A percentile compares a stretch with the other conserved stretches of the same genome.
These are phyloP conservation scores for Petunia axillaris DNA, from an alignment of 257 asterid genomes.

Conservation along the genomic window DNA sequence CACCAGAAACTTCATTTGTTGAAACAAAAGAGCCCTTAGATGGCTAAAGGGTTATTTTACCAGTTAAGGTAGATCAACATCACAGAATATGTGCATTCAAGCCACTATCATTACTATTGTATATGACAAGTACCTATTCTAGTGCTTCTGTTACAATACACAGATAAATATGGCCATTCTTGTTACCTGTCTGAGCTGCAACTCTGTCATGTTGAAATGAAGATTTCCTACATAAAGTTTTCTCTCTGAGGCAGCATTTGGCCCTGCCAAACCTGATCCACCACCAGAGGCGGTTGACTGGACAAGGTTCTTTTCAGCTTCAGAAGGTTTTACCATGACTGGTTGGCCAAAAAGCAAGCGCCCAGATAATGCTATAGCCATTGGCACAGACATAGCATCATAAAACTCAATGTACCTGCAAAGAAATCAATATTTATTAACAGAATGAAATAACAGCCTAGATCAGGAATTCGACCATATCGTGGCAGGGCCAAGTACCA, in stretches of 20 bases:
- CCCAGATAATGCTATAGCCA: slow-evolving; percentile 96
- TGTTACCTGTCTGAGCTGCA: slow-evolving; percentile 89
- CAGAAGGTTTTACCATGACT: slow-evolving; percentile 98
- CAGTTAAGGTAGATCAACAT: background rate
- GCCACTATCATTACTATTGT: background rate
- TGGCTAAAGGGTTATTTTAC: background rate
- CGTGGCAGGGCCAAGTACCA: background rate
- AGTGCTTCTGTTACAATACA: background rate
- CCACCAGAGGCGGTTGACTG: slow-evolving; percentile 77
- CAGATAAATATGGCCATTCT: slow-evolving; percentile 13
- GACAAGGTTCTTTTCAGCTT: slow-evolving; percentile 99
- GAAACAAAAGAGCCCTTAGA: background rate
- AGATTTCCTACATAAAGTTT: slow-evolving; percentile 93
- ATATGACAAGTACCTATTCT: slow-evolving; percentile 9
- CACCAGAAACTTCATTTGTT: background rate
- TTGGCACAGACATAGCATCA: slow-evolving; percentile 97
- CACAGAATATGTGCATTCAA: background rate
- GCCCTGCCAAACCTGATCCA: slow-evolving; percentile 78
- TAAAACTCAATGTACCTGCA: slow-evolving; percentile 93
- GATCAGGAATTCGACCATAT: background rate
- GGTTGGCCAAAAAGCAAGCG: slow-evolving; percentile 96
- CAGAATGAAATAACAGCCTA: background rate
- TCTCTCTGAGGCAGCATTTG: slow-evolving; percentile 90
- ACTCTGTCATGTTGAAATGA: slow-evolving; percentile 93
- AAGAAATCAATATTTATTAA: slow-evolving; percentile 10